A percentile compares a stretch with the other conserved stretches of the same genome.
Evolutionary conservation across 768 basidiomycete species (phyloP).

Genomic region (Tephrocybe rancida): DNA sequence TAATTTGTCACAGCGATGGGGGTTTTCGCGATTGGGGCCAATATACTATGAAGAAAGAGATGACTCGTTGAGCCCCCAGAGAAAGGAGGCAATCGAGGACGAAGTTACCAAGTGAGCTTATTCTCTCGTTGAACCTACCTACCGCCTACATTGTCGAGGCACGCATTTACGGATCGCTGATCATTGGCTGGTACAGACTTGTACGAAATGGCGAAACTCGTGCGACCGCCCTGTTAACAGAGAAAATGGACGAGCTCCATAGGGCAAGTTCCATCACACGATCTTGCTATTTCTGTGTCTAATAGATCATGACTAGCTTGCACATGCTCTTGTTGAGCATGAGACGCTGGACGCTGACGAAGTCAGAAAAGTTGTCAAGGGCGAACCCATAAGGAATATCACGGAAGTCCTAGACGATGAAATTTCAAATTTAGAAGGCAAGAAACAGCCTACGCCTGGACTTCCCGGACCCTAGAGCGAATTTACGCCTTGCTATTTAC

Average conservation of each 20-base stretch:
- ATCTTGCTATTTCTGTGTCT: slow-evolving; percentile 3
- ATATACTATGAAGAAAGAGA: slow-evolving; percentile 79
- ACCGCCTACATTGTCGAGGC: not conserved
- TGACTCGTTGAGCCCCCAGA: slow-evolving; percentile 69
- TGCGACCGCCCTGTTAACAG: slow-evolving; percentile 62
- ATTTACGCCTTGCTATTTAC: too few relatives aligned
- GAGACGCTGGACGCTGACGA: slow-evolving; percentile 91
- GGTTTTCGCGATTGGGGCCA: slow-evolving; percentile 84
- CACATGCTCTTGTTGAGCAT: slow-evolving; percentile 90
- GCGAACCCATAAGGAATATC: slow-evolving; percentile 75
- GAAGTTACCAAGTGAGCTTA: slow-evolving; percentile 78
- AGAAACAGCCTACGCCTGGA: slow-evolving; percentile 15
- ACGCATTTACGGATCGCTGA: slow-evolving; percentile 11
- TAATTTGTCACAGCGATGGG: slow-evolving; percentile 57
- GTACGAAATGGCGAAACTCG: slow-evolving; percentile 73
- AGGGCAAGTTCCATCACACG: slow-evolving; percentile 42
- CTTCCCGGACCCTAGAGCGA: not conserved
- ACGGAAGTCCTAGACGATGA: slow-evolving; percentile 68
- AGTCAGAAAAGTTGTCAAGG: slow-evolving; percentile 82
- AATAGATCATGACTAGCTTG: slow-evolving; percentile 55
- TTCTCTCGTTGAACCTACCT: not conserved
- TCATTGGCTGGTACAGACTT: slow-evolving; percentile 39
- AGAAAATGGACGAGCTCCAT: slow-evolving; percentile 76
- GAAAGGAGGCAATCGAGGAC: slow-evolving; percentile 83
- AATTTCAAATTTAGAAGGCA: slow-evolving; percentile 35